These are phyloP conservation scores for Crassisporium funariophilum DNA, from an alignment of 768 basidiomycete species.

Conservation along the genomic window DNA sequence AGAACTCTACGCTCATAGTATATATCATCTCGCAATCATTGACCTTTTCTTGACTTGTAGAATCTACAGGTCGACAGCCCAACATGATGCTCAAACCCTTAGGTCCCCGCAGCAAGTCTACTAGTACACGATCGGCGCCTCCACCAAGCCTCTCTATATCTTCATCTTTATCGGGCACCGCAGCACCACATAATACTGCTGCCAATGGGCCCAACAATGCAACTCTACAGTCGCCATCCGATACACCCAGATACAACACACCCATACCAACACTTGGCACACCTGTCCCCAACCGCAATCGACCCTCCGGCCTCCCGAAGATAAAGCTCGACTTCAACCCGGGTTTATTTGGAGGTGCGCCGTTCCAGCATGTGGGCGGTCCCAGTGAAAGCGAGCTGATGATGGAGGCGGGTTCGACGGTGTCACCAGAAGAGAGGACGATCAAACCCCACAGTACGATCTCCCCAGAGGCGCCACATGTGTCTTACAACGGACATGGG, in stretches of 20 bases:
- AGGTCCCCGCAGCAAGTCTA: no score
- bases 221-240: constrained; percentile 2
- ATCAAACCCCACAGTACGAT: constrained; percentile 10
- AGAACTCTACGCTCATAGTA: no score
- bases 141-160: no score
- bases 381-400: not conserved
- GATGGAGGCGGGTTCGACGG: not conserved
- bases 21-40: no score
- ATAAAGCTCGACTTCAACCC: constrained; percentile 3
- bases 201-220: no score
- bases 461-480: constrained; percentile 1
- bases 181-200: not conserved
- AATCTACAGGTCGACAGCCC: no score
- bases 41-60: no score
- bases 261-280: constrained; percentile 1
- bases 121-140: no score
- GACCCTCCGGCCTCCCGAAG: not conserved
- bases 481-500: not conserved
- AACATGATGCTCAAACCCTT: no score
- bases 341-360: no score
- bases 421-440: constrained; percentile 4
- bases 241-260: constrained; percentile 2
- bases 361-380: not conserved
- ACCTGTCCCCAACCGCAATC: constrained; percentile 3
- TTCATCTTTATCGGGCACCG: not conserved